Percentiles rank a stretch among this genome's conserved stretches.
These are phyloP conservation scores for Mikania micrantha DNA, from an alignment of 129 eudicot species.

Conservation along the genomic window DNA sequence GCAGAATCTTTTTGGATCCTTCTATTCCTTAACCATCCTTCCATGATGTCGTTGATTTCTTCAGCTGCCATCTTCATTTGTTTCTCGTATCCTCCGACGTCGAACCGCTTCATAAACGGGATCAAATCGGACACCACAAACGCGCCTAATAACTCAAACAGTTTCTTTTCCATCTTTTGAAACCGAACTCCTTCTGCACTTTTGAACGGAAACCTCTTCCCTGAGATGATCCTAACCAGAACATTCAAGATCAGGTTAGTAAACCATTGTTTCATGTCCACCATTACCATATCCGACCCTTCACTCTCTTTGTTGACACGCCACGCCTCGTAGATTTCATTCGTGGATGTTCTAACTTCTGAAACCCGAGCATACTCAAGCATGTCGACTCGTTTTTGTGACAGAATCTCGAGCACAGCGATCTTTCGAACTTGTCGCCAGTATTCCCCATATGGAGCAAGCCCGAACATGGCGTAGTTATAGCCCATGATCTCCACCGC, in stretches of 20 bases:
- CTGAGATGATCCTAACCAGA: conserved; percentile 8
- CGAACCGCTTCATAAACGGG: conserved; percentile 25
- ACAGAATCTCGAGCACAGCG: conserved; percentile 8
- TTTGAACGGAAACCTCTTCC: conserved; percentile 1
- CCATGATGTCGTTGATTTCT: conserved; percentile 22
- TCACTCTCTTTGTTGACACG: neutral
- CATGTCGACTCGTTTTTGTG: conserved; percentile 11
- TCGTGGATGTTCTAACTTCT: conserved; percentile 12
- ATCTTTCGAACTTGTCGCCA: conserved; percentile 26
- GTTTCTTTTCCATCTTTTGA: neutral
- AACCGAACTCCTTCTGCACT: neutral
- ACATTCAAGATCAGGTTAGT: conserved; percentile 7
- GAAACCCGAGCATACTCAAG: too few relatives aligned
- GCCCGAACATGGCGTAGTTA: conserved; percentile 23
- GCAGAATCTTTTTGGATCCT: neutral
- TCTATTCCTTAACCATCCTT: conserved; percentile 28
- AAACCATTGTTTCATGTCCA: conserved; percentile 26
- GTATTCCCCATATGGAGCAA: conserved; percentile 24
- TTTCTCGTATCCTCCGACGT: conserved; percentile 26
- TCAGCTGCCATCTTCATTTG: conserved; percentile 12
- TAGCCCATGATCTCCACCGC: conserved; percentile 16
- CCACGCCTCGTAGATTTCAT: conserved; percentile 15
- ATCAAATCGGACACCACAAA: conserved; percentile 29
- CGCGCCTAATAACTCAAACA: conserved; percentile 19
- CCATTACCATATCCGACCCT: neutral